These are phyloP conservation scores for Penicillium concentricum DNA, from an alignment of 2,329 filamentous ascomycete genomes.

Conservation along the genomic window DNA sequence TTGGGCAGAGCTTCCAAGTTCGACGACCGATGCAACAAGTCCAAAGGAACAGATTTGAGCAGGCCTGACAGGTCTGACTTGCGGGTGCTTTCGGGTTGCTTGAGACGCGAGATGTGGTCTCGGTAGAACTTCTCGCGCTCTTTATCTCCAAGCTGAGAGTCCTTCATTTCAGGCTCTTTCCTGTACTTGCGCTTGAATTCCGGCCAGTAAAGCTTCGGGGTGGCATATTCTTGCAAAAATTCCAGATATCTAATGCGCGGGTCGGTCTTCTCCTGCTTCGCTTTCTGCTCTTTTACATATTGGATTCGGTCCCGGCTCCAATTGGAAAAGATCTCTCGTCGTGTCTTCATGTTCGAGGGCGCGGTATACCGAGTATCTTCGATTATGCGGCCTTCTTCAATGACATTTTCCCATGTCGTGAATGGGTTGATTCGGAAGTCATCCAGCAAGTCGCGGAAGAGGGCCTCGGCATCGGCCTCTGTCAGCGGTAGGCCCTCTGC, in stretches of 20 bases:
- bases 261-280: conserved; percentile 75
- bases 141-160: conserved; percentile 45
- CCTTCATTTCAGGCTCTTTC: conserved; percentile 71
- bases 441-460: conserved; percentile 84
- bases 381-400: conserved; percentile 77
- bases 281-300: conserved; percentile 67
- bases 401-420: conserved; percentile 83
- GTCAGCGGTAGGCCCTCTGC: conserved; percentile 69
- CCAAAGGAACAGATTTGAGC: conserved; percentile 44
- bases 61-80: conserved; percentile 48
- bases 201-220: conserved; percentile 92
- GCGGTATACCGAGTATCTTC: conserved; percentile 86
- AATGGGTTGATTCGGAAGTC: conserved; percentile 83
- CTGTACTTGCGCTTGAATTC: conserved; percentile 92
- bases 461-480: conserved; percentile 69
- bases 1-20: conserved; percentile 41
- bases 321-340: conserved; percentile 77
- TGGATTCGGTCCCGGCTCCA: conserved; percentile 81
- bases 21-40: conserved; percentile 42
- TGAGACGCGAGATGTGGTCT: conserved; percentile 47
- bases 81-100: conserved; percentile 45
- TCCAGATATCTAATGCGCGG: conserved; percentile 78
- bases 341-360: conserved; percentile 73
- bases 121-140: conserved; percentile 51
- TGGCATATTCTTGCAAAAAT: conserved; percentile 78